Evolutionary conservation across 1,284 basidiomycete species (phyloP), one percentile per base, ranked within the genome.

Genomic region (Rhodotorula sp.): DNA sequence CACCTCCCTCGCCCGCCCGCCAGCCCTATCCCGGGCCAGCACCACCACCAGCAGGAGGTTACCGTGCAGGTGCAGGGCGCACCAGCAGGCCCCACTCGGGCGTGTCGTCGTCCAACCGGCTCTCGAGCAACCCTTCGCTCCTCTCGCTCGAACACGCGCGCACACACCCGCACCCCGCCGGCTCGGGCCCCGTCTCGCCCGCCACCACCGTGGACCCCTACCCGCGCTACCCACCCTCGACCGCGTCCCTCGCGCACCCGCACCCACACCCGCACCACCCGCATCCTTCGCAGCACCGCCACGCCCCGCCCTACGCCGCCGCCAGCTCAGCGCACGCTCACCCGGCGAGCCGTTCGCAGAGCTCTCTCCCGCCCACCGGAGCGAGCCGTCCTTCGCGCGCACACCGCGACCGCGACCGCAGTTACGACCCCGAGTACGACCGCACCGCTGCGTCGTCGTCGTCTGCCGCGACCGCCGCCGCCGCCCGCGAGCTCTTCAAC

Each of bases 361-460:
- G 44, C n/a, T 27, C 59, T 6, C 54, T 54, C 34, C 60, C 65
- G 21, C 55, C n/a, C n/a, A 64, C 37, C 29, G 25, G 44, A 54
- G 60, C 27, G 36, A 44, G 41, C n/a, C 39, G 21, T 15, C 55
- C 60, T 36, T 36, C 61, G 53, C 53, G 39, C 44, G 27, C 60
- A 39, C 57, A 62, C 39, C 29, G 22, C 37, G 60, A n/a, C 29
- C 53, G 36, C 58, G 10, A 21, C 41, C 22, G n/a, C 3, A 15
- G 39, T 27, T 78, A 78, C 72, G 77, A 78, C 59, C 74, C 77
- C 32, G 77, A 78, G 51, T 78, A 71, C 57, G 77, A 78, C 57
- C 69, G 77, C 46, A 10, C 44, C 21, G 34, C 46, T 3, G 17
- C 58, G 5, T 25, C 41, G 7, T 41, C 48, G 9, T 17, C 55